Conservation (phyloP, 495 filamentous ascomycete species). For the Annulohypoxylon maeteangense region DNA sequence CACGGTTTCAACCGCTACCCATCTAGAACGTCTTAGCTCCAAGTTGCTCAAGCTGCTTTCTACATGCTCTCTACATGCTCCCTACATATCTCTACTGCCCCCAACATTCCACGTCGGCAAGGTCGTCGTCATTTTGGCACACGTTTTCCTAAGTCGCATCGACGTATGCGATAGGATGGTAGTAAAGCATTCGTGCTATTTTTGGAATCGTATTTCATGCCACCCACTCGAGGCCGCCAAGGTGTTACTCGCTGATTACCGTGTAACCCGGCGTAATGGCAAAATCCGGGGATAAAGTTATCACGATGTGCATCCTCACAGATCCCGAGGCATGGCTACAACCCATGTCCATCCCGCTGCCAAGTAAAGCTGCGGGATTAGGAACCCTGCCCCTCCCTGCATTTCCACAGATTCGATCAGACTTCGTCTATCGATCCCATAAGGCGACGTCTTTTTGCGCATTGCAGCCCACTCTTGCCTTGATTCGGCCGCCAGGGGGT, state of each 20-base stretch:
- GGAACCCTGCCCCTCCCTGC: constrained; percentile 28
- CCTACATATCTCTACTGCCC: not conserved
- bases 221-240: constrained; percentile 9
- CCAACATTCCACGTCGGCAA: constrained; percentile 13
- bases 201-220: constrained; percentile 11
- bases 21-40: constrained; percentile 24
- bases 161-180: not conserved
- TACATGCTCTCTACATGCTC: no score
- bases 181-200: constrained; percentile 5
- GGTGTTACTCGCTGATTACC: constrained; percentile 22
- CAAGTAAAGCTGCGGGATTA: constrained; percentile 34
- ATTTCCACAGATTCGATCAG: constrained; percentile 39
- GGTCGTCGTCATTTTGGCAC: not conserved
- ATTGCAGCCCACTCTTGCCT: constrained; percentile 16
- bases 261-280: constrained; percentile 14
- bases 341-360: constrained; percentile 28
- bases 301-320: constrained; percentile 29
- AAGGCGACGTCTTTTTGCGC: constrained; percentile 19
- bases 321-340: constrained; percentile 21
- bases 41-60: not conserved
- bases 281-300: constrained; percentile 32
- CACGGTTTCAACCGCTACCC: constrained; percentile 27
- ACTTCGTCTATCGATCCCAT: constrained; percentile 39
- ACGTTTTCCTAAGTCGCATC: constrained; percentile 11
- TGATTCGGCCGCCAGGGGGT: constrained; percentile 15